A percentile compares a stretch with the other conserved stretches of the same genome.
Evolutionary conservation across 805 yeast species (phyloP).

Genomic region (Saccharomycopsis fibuligera): DNA sequence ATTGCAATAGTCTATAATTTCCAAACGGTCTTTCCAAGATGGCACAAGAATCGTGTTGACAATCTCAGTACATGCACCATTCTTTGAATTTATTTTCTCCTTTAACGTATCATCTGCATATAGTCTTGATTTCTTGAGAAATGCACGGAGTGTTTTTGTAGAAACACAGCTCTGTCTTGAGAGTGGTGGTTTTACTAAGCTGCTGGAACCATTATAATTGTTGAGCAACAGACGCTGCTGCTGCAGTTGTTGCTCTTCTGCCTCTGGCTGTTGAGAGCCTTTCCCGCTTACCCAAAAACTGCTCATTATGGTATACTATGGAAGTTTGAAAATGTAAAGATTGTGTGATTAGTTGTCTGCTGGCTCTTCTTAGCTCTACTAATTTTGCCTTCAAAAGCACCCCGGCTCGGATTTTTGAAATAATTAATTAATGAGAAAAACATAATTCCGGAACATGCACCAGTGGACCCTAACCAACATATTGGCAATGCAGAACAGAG

Average conservation of each 20-base stretch:
- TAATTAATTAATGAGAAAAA: too few species aligned
- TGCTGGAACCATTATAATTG: neutral
- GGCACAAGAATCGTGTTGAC: constrained; percentile 19
- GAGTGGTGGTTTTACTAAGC: constrained; percentile 3
- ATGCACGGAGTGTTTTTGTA: constrained; percentile 1
- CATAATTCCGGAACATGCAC: too few species aligned
- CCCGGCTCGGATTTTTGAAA: too few species aligned
- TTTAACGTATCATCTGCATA: constrained; percentile 9
- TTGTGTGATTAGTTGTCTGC: too few species aligned
- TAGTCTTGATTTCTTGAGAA: constrained; percentile 8
- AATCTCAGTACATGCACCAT: neutral
- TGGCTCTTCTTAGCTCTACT: too few species aligned
- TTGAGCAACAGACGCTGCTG: neutral
- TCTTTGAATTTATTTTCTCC: constrained; percentile 5
- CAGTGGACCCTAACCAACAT: too few species aligned
- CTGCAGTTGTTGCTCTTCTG: neutral
- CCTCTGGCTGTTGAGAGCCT: too few species aligned
- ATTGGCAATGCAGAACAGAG: too few species aligned
- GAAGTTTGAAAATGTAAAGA: too few species aligned
- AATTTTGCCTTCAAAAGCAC: too few species aligned
- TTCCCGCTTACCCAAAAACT: too few species aligned
- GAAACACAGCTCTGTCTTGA: constrained; percentile 3
- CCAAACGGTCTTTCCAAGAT: constrained; percentile 30
- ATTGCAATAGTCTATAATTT: constrained; percentile 4
- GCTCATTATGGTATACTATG: too few species aligned